A percentile compares a stretch with the other conserved stretches of the same genome.
These are phyloP conservation scores for Bretschneidera sinensis DNA, from an alignment of 345 rosid genomes.

Conservation along the genomic window DNA sequence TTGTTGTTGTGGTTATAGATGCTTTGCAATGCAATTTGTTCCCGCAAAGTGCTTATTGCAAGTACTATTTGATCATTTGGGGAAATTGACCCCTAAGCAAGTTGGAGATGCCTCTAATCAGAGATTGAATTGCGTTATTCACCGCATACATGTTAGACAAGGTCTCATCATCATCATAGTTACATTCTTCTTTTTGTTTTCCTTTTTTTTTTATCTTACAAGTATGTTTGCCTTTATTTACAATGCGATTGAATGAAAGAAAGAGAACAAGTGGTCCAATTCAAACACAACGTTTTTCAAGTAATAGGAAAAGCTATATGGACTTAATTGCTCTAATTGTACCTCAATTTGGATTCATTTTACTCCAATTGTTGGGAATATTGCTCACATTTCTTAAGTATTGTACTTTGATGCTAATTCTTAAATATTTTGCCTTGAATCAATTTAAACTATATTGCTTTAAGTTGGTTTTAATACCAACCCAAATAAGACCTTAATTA, in stretches of 20 bases:
- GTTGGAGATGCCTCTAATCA: conserved; percentile 38
- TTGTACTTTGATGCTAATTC: too few relatives aligned
- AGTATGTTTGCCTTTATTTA: conserved; percentile 14
- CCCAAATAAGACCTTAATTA: too few relatives aligned
- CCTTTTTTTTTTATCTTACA: not conserved
- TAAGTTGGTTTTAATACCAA: too few relatives aligned
- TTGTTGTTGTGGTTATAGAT: conserved; percentile 31
- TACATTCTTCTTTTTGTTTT: not conserved
- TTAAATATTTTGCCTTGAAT: too few relatives aligned
- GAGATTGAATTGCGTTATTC: conserved; percentile 58
- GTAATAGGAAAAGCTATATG: conserved; percentile 16
- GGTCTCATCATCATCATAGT: conserved; percentile 30
- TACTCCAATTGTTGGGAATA: not conserved
- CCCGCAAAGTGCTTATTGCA: conserved; percentile 63
- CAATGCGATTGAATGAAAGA: conserved; percentile 53
- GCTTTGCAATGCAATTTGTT: conserved; percentile 48
- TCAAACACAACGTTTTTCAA: conserved; percentile 34
- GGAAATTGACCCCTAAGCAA: conserved; percentile 40
- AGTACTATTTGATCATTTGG: conserved; percentile 78
- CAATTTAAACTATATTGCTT: too few relatives aligned
- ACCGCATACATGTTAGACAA: conserved; percentile 74
- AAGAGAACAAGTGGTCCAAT: conserved; percentile 32
- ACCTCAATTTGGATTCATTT: not conserved
- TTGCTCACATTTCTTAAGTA: too few relatives aligned
- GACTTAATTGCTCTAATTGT: too few relatives aligned